These are phyloP conservation scores for Candida nonsorbophila DNA, from an alignment of 805 yeast species.

Conservation along the genomic window DNA sequence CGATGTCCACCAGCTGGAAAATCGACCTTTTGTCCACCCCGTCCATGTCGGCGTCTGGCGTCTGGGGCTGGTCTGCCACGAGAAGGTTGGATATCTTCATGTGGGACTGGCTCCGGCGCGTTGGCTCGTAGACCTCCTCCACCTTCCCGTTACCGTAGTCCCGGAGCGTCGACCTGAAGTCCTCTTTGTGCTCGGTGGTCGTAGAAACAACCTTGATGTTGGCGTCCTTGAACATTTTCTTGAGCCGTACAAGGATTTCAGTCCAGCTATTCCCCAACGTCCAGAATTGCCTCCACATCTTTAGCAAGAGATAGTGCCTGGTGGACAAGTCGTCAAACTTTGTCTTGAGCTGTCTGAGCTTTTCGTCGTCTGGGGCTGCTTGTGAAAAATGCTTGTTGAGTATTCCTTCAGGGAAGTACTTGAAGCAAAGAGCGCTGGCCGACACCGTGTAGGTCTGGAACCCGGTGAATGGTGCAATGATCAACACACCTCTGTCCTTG, in stretches of 20 bases:
- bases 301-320: slow-evolving; percentile 15
- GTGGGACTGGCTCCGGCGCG: no score
- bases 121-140: slow-evolving; percentile 14
- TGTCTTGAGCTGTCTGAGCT: slow-evolving; percentile 1
- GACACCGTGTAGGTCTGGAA: slow-evolving; percentile 31
- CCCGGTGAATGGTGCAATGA: slow-evolving; percentile 33
- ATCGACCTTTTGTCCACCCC: no score
- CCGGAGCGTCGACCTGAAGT: slow-evolving; percentile 18
- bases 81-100: no score
- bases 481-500: slow-evolving; percentile 18
- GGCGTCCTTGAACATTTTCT: slow-evolving; percentile 17
- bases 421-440: slow-evolving; percentile 25
- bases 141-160: slow-evolving; percentile 27
- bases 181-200: slow-evolving; percentile 11
- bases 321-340: slow-evolving; percentile 11
- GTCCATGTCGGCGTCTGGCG: no score
- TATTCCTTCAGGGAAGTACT: slow-evolving; percentile 19
- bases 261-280: slow-evolving; percentile 26
- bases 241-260: slow-evolving; percentile 17
- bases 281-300: slow-evolving; percentile 24
- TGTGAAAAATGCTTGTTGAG: slow-evolving; percentile 8
- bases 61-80: no score
- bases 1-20: no score
- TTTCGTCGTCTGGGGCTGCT: neutral
- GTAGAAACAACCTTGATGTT: no score